Percentiles rank a stretch among this genome's conserved stretches.
These are phyloP conservation scores for Aspergillus asperescens DNA, from an alignment of 495 filamentous ascomycete genomes.

Conservation along the genomic window DNA sequence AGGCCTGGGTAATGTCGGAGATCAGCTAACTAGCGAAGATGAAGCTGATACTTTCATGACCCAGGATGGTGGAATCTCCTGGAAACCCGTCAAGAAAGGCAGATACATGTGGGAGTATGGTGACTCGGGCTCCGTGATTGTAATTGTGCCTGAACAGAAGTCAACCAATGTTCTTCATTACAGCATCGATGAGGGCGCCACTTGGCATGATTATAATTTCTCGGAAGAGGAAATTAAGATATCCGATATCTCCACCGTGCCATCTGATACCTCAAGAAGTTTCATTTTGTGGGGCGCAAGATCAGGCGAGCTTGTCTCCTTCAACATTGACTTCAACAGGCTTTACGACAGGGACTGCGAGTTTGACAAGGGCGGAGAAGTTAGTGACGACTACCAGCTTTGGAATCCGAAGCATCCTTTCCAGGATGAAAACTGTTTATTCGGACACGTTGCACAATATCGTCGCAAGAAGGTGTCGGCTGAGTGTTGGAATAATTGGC, in stretches of 20 bases:
- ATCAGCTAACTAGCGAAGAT: slow-evolving; percentile 46
- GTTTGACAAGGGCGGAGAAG: slow-evolving; percentile 56
- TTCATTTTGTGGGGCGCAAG: slow-evolving; percentile 83
- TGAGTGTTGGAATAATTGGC: slow-evolving; percentile 77
- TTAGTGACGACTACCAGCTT: slow-evolving; percentile 70
- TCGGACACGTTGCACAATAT: slow-evolving; percentile 86
- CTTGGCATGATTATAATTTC: slow-evolving; percentile 73
- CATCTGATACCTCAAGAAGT: slow-evolving; percentile 79
- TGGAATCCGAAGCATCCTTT: slow-evolving; percentile 80
- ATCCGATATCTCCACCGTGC: slow-evolving; percentile 76
- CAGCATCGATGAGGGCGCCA: slow-evolving; percentile 70
- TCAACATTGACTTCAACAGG: slow-evolving; percentile 85
- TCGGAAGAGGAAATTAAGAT: slow-evolving; percentile 61
- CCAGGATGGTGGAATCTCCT: slow-evolving; percentile 78
- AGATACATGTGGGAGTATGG: slow-evolving; percentile 88
- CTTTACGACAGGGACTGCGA: slow-evolving; percentile 65
- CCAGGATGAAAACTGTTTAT: slow-evolving; percentile 74
- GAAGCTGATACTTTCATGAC: slow-evolving; percentile 85
- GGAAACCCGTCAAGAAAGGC: slow-evolving; percentile 80
- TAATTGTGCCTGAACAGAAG: slow-evolving; percentile 62
- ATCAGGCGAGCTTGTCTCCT: slow-evolving; percentile 50
- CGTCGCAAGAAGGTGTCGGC: slow-evolving; percentile 72
- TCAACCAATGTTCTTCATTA: slow-evolving; percentile 69
- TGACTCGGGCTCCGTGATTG: slow-evolving; percentile 86
- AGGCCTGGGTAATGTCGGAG: slow-evolving; percentile 84